A percentile compares a stretch with the other conserved stretches of the same genome.
These are phyloP conservation scores for Geotrichum restrictum DNA, from an alignment of 1,139 yeast species.

Conservation along the genomic window DNA sequence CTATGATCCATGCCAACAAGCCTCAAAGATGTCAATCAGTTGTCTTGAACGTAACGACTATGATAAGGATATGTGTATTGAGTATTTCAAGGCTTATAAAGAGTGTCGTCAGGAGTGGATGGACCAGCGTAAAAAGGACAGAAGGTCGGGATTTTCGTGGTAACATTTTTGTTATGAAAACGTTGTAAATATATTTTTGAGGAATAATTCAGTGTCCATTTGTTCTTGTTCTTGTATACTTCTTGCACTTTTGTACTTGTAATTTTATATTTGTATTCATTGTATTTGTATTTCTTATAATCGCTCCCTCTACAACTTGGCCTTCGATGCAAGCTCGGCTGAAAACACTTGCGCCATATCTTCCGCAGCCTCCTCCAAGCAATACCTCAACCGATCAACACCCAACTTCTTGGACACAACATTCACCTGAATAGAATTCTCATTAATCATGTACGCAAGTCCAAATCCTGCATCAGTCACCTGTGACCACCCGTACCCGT, in stretches of 20 bases:
- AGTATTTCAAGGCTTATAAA: constrained; percentile 84
- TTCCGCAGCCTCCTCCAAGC: constrained; percentile 72
- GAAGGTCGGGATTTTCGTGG: constrained; percentile 23
- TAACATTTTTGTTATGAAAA: not conserved
- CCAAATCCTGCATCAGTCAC: constrained; percentile 94
- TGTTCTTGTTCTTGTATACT: not conserved
- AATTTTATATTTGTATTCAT: not conserved
- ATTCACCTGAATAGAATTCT: constrained; percentile 81
- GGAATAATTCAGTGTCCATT: not conserved
- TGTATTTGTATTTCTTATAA: no score
- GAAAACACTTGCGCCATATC: constrained; percentile 68
- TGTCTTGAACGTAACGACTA: constrained; percentile 76
- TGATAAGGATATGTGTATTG: constrained; percentile 71
- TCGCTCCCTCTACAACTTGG: constrained; percentile 5
- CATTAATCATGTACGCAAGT: constrained; percentile 86
- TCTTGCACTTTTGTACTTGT: not conserved
- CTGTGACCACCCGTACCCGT: constrained; percentile 96
- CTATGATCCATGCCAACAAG: constrained; percentile 90
- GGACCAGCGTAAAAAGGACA: constrained; percentile 24
- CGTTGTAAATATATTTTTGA: no score
- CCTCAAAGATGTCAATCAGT: constrained; percentile 77
- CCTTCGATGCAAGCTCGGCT: constrained; percentile 30
- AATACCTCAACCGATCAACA: constrained; percentile 63
- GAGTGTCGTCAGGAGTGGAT: constrained; percentile 85
- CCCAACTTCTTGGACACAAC: constrained; percentile 74